Percentiles rank a stretch among this genome's conserved stretches.
These are phyloP conservation scores for Penicillium freii DNA, from an alignment of 2,329 filamentous ascomycete genomes.

Conservation along the genomic window DNA sequence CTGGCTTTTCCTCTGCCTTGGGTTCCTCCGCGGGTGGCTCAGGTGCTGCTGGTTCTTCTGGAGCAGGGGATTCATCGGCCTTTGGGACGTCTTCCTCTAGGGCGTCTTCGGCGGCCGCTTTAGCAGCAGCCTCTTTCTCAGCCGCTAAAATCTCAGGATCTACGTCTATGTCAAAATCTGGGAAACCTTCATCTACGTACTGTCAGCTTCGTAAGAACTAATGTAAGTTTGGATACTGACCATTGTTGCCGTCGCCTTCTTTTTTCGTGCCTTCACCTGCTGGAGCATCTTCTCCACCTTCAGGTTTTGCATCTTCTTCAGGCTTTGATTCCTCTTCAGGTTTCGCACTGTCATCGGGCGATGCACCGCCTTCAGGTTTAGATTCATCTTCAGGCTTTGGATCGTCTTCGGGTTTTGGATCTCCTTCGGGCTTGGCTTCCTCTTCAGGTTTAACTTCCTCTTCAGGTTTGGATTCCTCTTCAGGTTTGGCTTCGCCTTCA, in stretches of 20 bases:
- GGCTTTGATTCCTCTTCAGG: constrained; percentile 15
- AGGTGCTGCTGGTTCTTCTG: not conserved
- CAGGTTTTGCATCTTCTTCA: constrained; percentile 11
- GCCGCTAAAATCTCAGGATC: constrained; percentile 33
- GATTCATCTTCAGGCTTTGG: not conserved
- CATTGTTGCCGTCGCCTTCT: constrained; percentile 21
- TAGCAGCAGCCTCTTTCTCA: constrained; percentile 35
- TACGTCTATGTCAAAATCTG: constrained; percentile 32
- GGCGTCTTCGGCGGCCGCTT: constrained; percentile 34
- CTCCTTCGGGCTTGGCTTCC: not conserved
- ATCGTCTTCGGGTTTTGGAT: not conserved
- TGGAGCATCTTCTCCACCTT: constrained; percentile 9
- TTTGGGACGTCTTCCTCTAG: constrained; percentile 18
- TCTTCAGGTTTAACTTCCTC: not conserved
- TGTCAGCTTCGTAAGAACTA: constrained; percentile 2
- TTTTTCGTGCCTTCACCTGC: not conserved
- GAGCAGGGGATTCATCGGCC: not conserved
- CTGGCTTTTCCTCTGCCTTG: not conserved
- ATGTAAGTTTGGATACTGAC: constrained; percentile 15
- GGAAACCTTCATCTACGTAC: constrained; percentile 34
- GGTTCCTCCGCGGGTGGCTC: constrained; percentile 5
- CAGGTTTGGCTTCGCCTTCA: constrained; percentile 11
- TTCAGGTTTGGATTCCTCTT: not conserved
- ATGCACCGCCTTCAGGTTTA: not conserved
- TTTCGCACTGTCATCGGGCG: not conserved